Conservation (phyloP, 2,329 filamentous ascomycete genomes). For the Hypoxylon rubiginosum region DNA sequence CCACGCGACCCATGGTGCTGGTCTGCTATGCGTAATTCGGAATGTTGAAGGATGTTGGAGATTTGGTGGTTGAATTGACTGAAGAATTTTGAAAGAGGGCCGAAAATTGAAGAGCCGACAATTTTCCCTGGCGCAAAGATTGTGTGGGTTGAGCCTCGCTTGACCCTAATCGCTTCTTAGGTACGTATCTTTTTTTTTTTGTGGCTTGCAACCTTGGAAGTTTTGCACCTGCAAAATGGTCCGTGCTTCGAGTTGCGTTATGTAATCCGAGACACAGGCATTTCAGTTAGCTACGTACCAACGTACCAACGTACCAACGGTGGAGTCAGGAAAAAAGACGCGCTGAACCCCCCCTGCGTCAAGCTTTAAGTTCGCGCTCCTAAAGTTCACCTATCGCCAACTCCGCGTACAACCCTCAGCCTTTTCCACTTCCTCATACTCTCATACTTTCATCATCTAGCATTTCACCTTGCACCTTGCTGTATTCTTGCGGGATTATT, state of each 20-base stretch:
- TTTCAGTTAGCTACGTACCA: not conserved
- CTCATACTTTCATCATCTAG: not conserved
- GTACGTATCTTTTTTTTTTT: conserved; percentile 37
- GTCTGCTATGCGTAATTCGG: conserved; percentile 53
- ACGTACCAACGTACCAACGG: not conserved
- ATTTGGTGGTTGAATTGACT: conserved; percentile 41
- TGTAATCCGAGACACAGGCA: not conserved
- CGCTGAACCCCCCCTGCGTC: conserved; percentile 26
- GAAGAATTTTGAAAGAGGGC: conserved; percentile 43
- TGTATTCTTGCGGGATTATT: not conserved
- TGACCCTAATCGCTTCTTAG: conserved; percentile 49
- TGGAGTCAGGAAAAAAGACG: conserved; percentile 22
- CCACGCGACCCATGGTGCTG: conserved; percentile 55
- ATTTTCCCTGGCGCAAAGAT: conserved; percentile 51
- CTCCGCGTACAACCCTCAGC: not conserved
- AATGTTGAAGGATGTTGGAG: conserved; percentile 48
- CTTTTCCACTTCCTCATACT: not conserved
- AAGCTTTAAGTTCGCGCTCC: conserved; percentile 7
- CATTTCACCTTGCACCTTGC: not conserved
- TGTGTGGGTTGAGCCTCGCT: conserved; percentile 52
- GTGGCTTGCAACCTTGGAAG: not conserved
- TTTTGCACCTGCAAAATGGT: not conserved
- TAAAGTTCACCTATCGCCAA: conserved; percentile 4
- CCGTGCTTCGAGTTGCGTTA: not conserved
- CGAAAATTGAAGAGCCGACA: conserved; percentile 50